Conservation (phyloP, 1,284 basidiomycete genomes). For the Xerocomus amazonicus region DNA sequence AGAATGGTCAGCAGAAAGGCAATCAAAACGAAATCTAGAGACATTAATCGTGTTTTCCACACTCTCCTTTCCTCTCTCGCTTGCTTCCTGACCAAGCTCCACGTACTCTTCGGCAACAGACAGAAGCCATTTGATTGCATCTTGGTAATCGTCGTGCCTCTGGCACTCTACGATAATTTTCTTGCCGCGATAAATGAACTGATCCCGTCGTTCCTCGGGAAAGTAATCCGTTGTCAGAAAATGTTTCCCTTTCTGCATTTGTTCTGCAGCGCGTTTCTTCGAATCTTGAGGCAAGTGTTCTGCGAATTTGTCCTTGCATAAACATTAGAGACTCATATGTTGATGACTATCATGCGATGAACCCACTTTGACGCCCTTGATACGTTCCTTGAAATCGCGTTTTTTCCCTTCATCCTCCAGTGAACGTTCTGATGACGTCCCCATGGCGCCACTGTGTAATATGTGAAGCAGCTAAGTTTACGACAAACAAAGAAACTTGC, state of each 20-base stretch:
- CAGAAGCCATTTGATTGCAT: constrained; percentile 75
- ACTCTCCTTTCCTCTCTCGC: constrained; percentile 40
- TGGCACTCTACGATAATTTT: constrained; percentile 85
- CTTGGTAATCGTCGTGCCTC: constrained; percentile 88
- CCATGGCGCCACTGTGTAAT: not conserved
- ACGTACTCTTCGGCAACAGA: constrained; percentile 74
- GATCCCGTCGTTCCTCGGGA: constrained; percentile 62
- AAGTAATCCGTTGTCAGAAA: constrained; percentile 56
- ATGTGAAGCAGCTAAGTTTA: not conserved
- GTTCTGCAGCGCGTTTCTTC: constrained; percentile 37
- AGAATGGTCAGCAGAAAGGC: constrained; percentile 4
- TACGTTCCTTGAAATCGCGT: constrained; percentile 45
- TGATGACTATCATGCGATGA: not conserved
- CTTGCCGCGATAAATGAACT: constrained; percentile 57
- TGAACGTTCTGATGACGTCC: constrained; percentile 13
- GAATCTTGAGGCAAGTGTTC: constrained; percentile 41
- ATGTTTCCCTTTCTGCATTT: constrained; percentile 40
- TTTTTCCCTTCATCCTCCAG: constrained; percentile 49
- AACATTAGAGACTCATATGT: not conserved
- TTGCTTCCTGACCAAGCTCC: constrained; percentile 53
- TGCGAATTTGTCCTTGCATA: constrained; percentile 20
- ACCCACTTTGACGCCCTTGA: constrained; percentile 40
- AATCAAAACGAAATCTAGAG: not conserved
- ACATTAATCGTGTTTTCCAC: constrained; percentile 29
- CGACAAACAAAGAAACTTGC: constrained; percentile 1